phyloP scores from a whole-genome alignment of 352 stramenopile genomes.

The Phytophthora sansomeana region DNA sequence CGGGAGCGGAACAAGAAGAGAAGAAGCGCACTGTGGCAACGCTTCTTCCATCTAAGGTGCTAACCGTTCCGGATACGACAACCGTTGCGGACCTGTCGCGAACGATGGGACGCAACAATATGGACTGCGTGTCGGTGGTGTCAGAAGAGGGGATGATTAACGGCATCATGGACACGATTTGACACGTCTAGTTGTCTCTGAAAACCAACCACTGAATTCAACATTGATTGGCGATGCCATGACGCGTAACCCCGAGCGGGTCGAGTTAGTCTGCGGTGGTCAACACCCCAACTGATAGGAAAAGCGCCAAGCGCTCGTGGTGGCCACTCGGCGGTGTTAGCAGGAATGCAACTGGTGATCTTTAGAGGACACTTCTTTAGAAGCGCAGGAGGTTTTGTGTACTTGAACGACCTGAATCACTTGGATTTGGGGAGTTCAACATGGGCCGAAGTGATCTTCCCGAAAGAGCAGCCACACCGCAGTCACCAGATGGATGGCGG shows the following conservation, averaged over 20 bases:
- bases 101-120: constrained; percentile 91
- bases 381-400: constrained; percentile 84
- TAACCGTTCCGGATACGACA: constrained; percentile 83
- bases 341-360: constrained; percentile 85
- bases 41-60: constrained; percentile 85
- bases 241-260: constrained; percentile 75
- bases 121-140: constrained; percentile 94
- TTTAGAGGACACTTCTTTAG: constrained; percentile 93
- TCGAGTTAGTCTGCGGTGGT: constrained; percentile 70
- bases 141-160: constrained; percentile 88
- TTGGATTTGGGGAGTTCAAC: constrained; percentile 86
- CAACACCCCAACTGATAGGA: constrained; percentile 59
- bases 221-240: constrained; percentile 83
- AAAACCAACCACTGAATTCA: constrained; percentile 76
- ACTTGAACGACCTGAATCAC: constrained; percentile 90
- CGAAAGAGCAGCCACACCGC: constrained; percentile 28
- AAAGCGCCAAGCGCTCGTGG: constrained; percentile 63
- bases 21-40: constrained; percentile 82
- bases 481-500: constrained; percentile 27
- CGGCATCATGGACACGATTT: constrained; percentile 96
- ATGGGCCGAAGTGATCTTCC: constrained; percentile 74
- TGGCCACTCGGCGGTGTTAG: constrained; percentile 77
- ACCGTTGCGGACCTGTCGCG: constrained; percentile 89
- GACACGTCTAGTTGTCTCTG: constrained; percentile 81
- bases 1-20: constrained; percentile 67